Base-by-base conservation (phyloP, 1,284 basidiomycete species). In the Blastosporella zonata region DNA sequence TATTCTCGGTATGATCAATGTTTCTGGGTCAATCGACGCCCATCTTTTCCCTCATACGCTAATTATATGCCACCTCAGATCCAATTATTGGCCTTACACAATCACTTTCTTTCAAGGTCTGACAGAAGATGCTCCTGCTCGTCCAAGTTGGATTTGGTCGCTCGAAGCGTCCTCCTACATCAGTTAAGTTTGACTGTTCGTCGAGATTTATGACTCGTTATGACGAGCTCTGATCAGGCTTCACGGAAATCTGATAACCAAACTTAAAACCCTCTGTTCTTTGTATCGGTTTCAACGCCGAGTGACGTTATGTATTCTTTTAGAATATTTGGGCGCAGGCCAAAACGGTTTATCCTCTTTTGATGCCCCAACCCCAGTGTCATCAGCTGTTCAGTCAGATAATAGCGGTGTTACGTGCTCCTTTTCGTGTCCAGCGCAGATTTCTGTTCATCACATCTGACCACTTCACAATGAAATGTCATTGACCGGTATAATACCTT, bases 71-170 rank as follows among this genome's bases (percentile, higher is more conserved):
- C 34, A 35, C 34, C 34, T 18, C 34, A 5, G 17, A 18, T 17
- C 12, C 34, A 17, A 35, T 35, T 17, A 20, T 35, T 35, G 6
- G 10, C 34, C 34, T 18, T 39, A 17, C 27, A 29, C 39, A 18
- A 18, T 18, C 39, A 28, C 2, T 28, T 18, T 27, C 25, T 27
- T 7, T 39, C 23, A 27, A 39, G n/a, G 12, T 15, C n/a, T 28
- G 39, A 41, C 39, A 41, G 23, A 41, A 41, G 39, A 41, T 41
- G 22, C 39, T 41, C 39, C 27, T 41, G 39, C n/a, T 29, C 18
- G 22, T 41, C 29, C 37, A 25, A 39, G 21, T 37, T 37, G 4
- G n/a, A 33, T 33, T 33, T 7, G 4, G 4, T 8, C 18, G 4
- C 3, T 6, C 9, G 18, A 22, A 13, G 18, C n/a, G 36, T 15